Evolutionary conservation across 202 grass and related monocot species (phyloP).

Genomic region (Schoenoplectus tabernaemontani): DNA sequence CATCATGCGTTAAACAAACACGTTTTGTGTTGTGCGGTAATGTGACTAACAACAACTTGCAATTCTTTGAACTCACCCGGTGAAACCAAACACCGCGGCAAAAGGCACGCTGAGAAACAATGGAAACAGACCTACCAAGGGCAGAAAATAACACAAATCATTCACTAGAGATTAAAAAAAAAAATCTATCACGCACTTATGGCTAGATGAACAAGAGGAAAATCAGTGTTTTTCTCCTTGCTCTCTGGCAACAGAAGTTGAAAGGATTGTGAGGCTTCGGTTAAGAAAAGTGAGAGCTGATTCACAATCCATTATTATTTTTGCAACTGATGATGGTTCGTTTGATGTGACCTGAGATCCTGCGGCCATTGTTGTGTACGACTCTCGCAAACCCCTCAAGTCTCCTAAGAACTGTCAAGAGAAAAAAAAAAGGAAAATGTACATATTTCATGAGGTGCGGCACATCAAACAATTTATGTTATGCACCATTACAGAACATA

Average conservation of each 20-base stretch:
- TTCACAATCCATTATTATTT: conserved; percentile 92
- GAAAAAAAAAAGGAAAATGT: neutral
- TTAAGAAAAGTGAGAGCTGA: conserved; percentile 90
- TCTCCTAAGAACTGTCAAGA: conserved; percentile 80
- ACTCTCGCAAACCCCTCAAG: conserved; percentile 79
- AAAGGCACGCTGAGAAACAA: neutral
- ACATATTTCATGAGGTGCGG: neutral
- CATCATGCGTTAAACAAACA: too few relatives aligned
- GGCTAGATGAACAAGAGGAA: neutral
- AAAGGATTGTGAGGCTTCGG: conserved; percentile 82
- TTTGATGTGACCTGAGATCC: conserved; percentile 65
- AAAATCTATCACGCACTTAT: neutral
- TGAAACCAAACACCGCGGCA: neutral
- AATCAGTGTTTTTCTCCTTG: conserved; percentile 34
- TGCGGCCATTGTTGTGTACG: conserved; percentile 70
- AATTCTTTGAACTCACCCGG: too few relatives aligned
- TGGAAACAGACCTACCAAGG: neutral
- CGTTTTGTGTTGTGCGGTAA: too few relatives aligned
- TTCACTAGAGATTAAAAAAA: neutral
- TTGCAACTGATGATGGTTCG: conserved; percentile 71
- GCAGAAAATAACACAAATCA: neutral
- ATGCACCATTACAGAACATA: neutral
- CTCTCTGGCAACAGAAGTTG: conserved; percentile 83
- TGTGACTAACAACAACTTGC: too few relatives aligned
- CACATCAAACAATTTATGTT: neutral